Base-by-base conservation (phyloP, 1,284 basidiomycete species). In the Vanrija pseudolonga region DNA sequence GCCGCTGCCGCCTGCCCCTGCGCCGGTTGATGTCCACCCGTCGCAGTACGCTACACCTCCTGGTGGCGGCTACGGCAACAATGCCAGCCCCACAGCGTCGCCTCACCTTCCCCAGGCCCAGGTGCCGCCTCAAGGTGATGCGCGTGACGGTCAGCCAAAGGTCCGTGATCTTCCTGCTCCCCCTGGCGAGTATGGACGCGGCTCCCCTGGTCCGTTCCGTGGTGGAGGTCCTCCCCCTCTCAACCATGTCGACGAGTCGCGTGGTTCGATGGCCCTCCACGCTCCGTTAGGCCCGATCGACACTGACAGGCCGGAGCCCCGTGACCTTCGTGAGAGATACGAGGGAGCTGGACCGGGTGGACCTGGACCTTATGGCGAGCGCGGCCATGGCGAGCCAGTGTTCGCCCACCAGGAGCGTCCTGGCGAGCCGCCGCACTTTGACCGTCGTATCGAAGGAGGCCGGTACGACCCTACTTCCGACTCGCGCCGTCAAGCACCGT, bases 11-110 rank as follows among this genome's bases (percentile, higher is more conserved):
- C 87, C 65, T 81, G 89, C 91, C 0, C 94, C 94, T 20, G 85
- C 86, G 2, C 93, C 94, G 2, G 89, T 94, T 67, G 94, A 97
- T 67, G 92, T 97, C 0, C 93, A 96, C 64, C 92, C 92, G 0
- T 94, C 92, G 2, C 90, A 91, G 12, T 97, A 96, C 68, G 64
- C 50, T 36, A 87, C 89, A 0, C 87, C 66, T 19, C 69, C 73
- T 24, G 48, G 51, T 20, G 55, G 57, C 14, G 51, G 53, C 46
- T 50, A 53, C 18, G 58, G 45, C 4, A n/a, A 53, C 23, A 58
- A 59, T 18, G 63, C 54, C 41, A 62, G 61, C 43, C 60, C 61
- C 9, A 47, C 59, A 26, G 57, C 53, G 20, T 36, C 14, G 56
- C 60, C 17, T 54, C 56, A 20, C 56, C 57, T 22, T 12, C 47